phyloP scores from a whole-genome alignment of 768 basidiomycete species.

The Psilocybe azurescens region DNA sequence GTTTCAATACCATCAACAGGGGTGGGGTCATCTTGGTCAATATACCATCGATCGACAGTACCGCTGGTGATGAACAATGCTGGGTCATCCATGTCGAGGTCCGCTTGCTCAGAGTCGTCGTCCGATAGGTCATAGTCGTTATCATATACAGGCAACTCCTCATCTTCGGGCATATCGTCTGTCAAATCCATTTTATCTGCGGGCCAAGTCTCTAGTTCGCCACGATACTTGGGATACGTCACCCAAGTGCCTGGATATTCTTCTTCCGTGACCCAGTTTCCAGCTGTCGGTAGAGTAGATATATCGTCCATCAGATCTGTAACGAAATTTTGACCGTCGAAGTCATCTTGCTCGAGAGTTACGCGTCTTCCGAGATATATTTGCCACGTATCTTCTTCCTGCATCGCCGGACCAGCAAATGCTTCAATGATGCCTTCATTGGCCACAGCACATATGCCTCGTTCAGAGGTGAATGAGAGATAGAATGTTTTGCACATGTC shows the following conservation, averaged over 20 bases:
- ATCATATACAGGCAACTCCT: background rate
- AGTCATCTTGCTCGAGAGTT: constrained; percentile 31
- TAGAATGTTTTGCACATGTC: background rate
- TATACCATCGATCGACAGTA: background rate
- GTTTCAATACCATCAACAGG: background rate
- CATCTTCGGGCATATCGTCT: background rate
- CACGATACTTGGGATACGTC: constrained; percentile 21
- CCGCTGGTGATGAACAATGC: constrained; percentile 4
- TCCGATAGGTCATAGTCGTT: constrained; percentile 3
- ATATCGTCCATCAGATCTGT: constrained; percentile 35
- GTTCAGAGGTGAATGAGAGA: background rate
- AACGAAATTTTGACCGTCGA: background rate
- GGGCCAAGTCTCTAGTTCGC: background rate
- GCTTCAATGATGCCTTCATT: constrained; percentile 18
- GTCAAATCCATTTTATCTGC: background rate
- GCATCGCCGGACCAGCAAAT: constrained; percentile 39
- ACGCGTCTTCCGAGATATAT: constrained; percentile 43
- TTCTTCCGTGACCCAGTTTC: constrained; percentile 35
- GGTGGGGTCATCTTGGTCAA: background rate
- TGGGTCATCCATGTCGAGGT: background rate
- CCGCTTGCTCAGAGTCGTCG: constrained; percentile 1
- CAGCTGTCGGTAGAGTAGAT: constrained; percentile 25
- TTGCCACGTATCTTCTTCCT: constrained; percentile 40
- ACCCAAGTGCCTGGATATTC: constrained; percentile 38
- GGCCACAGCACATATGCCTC: background rate